Conservation (phyloP, 768 basidiomycete species). For the Podaxis pistillaris region DNA sequence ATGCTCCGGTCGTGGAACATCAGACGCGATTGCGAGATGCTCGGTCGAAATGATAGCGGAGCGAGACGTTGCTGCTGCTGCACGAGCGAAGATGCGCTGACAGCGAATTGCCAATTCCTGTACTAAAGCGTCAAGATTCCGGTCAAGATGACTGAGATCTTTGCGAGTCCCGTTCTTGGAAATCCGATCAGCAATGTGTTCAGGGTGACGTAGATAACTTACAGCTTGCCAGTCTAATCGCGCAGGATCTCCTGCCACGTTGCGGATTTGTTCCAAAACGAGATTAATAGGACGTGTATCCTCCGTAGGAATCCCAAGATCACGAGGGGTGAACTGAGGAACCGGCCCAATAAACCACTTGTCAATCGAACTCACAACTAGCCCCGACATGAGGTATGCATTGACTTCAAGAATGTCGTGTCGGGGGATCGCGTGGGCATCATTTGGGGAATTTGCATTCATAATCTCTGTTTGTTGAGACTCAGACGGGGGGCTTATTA, state of each 20-base stretch:
- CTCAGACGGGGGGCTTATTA: not conserved
- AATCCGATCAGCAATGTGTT: constrained; percentile 25
- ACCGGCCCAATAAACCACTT: constrained; percentile 74
- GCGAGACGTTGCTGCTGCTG: constrained; percentile 61
- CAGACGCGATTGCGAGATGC: constrained; percentile 7
- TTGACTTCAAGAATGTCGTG: constrained; percentile 82
- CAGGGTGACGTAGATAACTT: constrained; percentile 30
- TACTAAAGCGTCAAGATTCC: constrained; percentile 65
- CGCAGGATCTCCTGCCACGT: constrained; percentile 44
- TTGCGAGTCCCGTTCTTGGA: constrained; percentile 43
- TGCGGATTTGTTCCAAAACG: constrained; percentile 46
- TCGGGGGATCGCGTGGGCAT: constrained; percentile 45
- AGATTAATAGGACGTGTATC: constrained; percentile 33
- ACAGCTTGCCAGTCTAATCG: constrained; percentile 54
- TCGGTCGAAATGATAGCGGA: constrained; percentile 39
- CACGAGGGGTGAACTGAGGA: constrained; percentile 47
- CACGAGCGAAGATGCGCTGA: constrained; percentile 59
- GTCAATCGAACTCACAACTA: constrained; percentile 69
- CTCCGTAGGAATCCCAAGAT: constrained; percentile 44
- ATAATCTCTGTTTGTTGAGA: constrained; percentile 39
- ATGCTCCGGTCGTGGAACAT: constrained; percentile 6
- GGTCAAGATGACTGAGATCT: constrained; percentile 58
- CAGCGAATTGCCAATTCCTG: constrained; percentile 61
- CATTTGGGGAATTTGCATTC: constrained; percentile 50
- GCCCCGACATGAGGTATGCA: constrained; percentile 71